Conservation (phyloP, 2,329 filamentous ascomycete species). For the Byssothecium circinans region DNA sequence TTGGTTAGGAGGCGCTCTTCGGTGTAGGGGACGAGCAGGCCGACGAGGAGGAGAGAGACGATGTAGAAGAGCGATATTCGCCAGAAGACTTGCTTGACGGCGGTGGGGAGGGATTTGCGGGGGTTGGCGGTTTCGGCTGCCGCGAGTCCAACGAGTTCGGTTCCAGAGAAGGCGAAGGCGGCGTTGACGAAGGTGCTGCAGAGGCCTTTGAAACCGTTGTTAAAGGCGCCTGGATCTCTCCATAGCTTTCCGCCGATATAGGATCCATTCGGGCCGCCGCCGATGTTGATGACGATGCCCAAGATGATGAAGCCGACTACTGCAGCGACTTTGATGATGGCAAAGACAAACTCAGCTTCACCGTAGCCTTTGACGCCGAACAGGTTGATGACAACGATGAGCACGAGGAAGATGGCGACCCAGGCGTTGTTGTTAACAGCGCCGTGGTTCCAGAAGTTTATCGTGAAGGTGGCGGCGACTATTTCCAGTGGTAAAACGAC, state of each 20-base stretch:
- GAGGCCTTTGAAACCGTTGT: slow-evolving; percentile 82
- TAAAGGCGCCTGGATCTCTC: slow-evolving; percentile 78
- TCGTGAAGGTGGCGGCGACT: slow-evolving; percentile 81
- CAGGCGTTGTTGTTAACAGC: slow-evolving; percentile 61
- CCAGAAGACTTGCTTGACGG: slow-evolving; percentile 96
- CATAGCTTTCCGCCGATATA: slow-evolving; percentile 83
- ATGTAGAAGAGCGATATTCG: slow-evolving; percentile 84
- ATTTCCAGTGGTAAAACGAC: slow-evolving; percentile 82
- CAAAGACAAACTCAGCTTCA: slow-evolving; percentile 86
- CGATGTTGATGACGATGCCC: slow-evolving; percentile 82
- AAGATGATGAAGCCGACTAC: slow-evolving; percentile 88
- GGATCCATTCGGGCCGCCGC: slow-evolving; percentile 61
- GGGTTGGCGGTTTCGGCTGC: slow-evolving; percentile 80
- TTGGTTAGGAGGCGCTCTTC: slow-evolving; percentile 65
- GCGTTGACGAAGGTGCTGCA: slow-evolving; percentile 77
- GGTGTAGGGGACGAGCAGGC: slow-evolving; percentile 76
- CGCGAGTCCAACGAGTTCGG: slow-evolving; percentile 75
- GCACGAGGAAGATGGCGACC: slow-evolving; percentile 76
- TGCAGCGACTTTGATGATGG: slow-evolving; percentile 81
- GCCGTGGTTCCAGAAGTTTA: slow-evolving; percentile 73
- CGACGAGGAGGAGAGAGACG: slow-evolving; percentile 76
- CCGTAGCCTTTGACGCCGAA: slow-evolving; percentile 75
- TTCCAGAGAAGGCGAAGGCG: slow-evolving; percentile 74
- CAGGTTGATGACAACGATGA: slow-evolving; percentile 76
- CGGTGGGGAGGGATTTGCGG: slow-evolving; percentile 81